A percentile compares a stretch with the other conserved stretches of the same genome.
These are phyloP conservation scores for Aureobasidium sp. DNA, from an alignment of 2,329 filamentous ascomycete species.

Conservation along the genomic window DNA sequence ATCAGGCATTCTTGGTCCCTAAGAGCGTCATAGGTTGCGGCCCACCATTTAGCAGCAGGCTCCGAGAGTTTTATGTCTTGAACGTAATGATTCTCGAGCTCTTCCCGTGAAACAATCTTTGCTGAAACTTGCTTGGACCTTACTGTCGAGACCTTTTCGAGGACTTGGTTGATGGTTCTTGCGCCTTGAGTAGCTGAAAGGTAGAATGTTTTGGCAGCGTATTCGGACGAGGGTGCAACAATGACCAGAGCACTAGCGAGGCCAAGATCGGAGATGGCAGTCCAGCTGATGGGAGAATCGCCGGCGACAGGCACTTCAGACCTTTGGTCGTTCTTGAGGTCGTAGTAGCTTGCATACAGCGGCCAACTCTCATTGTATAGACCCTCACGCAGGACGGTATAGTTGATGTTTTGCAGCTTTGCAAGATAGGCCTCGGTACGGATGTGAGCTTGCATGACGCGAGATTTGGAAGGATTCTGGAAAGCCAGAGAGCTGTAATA, in stretches of 20 bases:
- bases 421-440: slow-evolving; percentile 37
- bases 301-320: slow-evolving; percentile 34
- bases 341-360: slow-evolving; percentile 41
- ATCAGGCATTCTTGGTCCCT: slow-evolving; percentile 37
- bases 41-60: slow-evolving; percentile 40
- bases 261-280: slow-evolving; percentile 37
- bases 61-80: slow-evolving; percentile 31
- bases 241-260: slow-evolving; percentile 38
- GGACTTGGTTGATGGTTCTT: slow-evolving; percentile 25
- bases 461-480: slow-evolving; percentile 33
- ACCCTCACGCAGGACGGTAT: slow-evolving; percentile 38
- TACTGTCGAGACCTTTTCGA: slow-evolving; percentile 24
- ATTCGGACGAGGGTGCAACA: slow-evolving; percentile 26
- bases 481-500: slow-evolving; percentile 43
- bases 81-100: slow-evolving; percentile 37
- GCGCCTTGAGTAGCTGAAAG: slow-evolving; percentile 26
- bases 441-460: slow-evolving; percentile 43
- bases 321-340: slow-evolving; percentile 29
- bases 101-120: slow-evolving; percentile 32
- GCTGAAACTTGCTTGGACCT: slow-evolving; percentile 28
- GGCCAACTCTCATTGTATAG: slow-evolving; percentile 44
- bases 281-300: slow-evolving; percentile 39
- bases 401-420: slow-evolving; percentile 21
- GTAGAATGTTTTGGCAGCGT: slow-evolving; percentile 33
- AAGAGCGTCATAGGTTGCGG: slow-evolving; percentile 39